Conservation (phyloP, 2,329 filamentous ascomycete species). For the Neurospora sp. region DNA sequence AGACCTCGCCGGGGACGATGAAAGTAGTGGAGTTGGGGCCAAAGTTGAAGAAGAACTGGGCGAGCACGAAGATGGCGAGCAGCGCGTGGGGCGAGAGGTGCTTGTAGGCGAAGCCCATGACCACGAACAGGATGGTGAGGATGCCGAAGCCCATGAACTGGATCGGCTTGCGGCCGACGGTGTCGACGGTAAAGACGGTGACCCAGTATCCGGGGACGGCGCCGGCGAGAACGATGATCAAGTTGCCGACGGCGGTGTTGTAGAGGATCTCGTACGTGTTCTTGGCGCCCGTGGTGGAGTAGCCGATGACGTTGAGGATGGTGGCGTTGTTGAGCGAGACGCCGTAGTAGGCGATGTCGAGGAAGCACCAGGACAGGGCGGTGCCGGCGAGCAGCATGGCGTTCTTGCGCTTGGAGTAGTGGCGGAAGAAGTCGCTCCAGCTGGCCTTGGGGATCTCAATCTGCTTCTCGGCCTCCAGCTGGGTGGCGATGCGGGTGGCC, state of each 20-base stretch:
- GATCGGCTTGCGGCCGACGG: constrained; percentile 66
- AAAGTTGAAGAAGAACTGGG: constrained; percentile 53
- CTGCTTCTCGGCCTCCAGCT: constrained; percentile 41
- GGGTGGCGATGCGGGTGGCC: constrained; percentile 49
- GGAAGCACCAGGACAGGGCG: constrained; percentile 75
- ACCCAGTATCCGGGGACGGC: constrained; percentile 79
- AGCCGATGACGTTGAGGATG: constrained; percentile 64
- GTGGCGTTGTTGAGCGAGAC: constrained; percentile 68
- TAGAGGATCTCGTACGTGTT: constrained; percentile 61
- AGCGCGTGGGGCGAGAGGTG: constrained; percentile 42
- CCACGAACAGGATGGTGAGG: constrained; percentile 49
- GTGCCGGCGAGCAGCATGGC: constrained; percentile 56
- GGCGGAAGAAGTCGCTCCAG: constrained; percentile 58
- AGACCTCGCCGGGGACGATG: constrained; percentile 46
- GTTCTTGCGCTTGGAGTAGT: constrained; percentile 65
- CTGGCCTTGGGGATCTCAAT: constrained; percentile 61
- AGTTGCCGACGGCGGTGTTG: constrained; percentile 68
- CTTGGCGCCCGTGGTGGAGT: constrained; percentile 40
- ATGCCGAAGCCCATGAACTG: constrained; percentile 56
- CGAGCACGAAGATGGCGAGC: constrained; percentile 44
- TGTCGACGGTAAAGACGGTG: constrained; percentile 60
- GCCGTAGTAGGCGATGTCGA: constrained; percentile 53
- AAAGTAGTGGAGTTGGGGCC: constrained; percentile 49
- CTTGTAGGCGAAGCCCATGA: constrained; percentile 55
- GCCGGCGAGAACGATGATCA: constrained; percentile 69